Evolutionary conservation across 225 moss, liverwort and hornwort species (phyloP), one percentile per base, ranked within the genome.

Genomic region (Polytrichum commune): DNA sequence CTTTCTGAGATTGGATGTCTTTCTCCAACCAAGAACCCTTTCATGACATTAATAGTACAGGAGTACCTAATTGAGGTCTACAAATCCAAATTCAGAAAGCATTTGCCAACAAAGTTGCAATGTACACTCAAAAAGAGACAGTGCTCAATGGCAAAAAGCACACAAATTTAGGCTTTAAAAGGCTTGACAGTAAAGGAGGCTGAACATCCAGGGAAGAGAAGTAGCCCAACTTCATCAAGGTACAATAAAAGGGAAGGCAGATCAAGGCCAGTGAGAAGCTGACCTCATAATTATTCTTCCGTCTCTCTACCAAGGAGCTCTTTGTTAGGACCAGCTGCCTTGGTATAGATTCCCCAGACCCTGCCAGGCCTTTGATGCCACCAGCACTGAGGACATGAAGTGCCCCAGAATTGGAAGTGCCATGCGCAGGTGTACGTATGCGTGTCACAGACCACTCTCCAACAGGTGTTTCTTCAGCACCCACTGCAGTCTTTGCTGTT

Each of bases 211-310:
- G 46, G 46, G 35, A 16, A 46, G 46, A 46, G 46, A 46, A 46
- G 16, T 46, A 16, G 46, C 46, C 35, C 46, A 46, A 46, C 13
- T 46, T 46, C 4, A 46, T 46, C 46, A 46, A 46, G 16, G 46
- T 46, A 13, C 13, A 46, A 13, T 38, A 10, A 46, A 9, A 46
- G 46, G 16, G 46, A 46, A 16, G 4, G 13, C 4, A 2, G 13
- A 46, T 46, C 46, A 46, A 46, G 3, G 4, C 46, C 46, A 16
- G 46, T 46, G 46, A 16, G 46, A 46, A 46, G 55, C 86, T 76
- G 58, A 95, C 95, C 92, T 95, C 95, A 26, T 95, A 95, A 69
- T 95, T 95, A 75, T 95, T 92, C 53, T 89, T 90, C 76, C 95
- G 80, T 70, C 95, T 82, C 83, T 95, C 95, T 57, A 95, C 95